Base-by-base conservation (phyloP, 345 rosid species). In the Sisymbrium irio region DNA sequence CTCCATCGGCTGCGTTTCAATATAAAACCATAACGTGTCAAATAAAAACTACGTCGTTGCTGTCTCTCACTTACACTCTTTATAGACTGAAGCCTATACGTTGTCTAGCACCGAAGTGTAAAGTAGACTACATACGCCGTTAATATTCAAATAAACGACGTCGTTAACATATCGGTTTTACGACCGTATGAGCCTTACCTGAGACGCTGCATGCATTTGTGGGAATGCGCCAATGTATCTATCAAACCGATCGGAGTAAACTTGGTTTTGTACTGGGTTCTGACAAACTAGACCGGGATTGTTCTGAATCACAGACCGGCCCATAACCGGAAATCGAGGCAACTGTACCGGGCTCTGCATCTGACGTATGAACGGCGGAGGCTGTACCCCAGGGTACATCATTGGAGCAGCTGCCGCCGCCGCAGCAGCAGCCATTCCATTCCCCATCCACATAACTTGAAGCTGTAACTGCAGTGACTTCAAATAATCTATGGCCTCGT, bases 391-490 rank as follows among this genome's bases (percentile, higher is more conserved):
- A 9, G 90, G 89, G 77, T 89, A 91, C 94, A 93, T 86, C 88
- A 86, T 75, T 7, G 93, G 97, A 70, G 76, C 3, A 1, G 25
- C 35, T 33, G 55, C 3, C 25, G 25, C 35, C 41, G 55, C 28
- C 39, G 87, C 86, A 88, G 74, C 46, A 35, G 57, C 44, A 54
- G 87, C 87, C 94, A 89, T 89, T 81, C 93, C 84, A 77, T 80
- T 83, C 28, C 98, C 94, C 91, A 91, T 86, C 89, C 97, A 91
- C 94, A 91, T 89, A 64, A 91, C 79, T 92, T 93, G 98, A 45
- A 93, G 87, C 77, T 93, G 98, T 77, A 88, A 75, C 76, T 93
- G 98, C 73, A 93, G 97, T 30, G 98, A 93, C 77, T 91, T 93
- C 81, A 93, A 68, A 78, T 93, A 93, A 42, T 91, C 91, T 41